A percentile compares a stretch with the other conserved stretches of the same genome.
Conservation (phyloP, 768 basidiomycete species). For the Auriscalpium vulgare region DNA sequence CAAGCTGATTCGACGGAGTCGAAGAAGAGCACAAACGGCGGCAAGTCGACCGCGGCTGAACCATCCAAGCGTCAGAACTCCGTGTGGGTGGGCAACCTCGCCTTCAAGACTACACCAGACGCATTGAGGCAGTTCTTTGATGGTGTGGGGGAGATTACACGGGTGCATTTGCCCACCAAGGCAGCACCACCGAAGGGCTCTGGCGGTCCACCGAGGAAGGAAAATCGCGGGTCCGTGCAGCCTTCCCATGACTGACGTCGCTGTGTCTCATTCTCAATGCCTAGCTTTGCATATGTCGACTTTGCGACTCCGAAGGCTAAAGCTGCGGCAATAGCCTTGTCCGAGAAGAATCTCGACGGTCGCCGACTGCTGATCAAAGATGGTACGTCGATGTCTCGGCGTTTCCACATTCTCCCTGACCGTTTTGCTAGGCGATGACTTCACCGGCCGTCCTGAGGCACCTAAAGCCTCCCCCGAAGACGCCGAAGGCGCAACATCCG, state of each 20-base stretch:
- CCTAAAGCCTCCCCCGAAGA: constrained; percentile 25
- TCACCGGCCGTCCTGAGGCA: constrained; percentile 55
- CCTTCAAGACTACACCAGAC: constrained; percentile 79
- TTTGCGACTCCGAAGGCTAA: constrained; percentile 77
- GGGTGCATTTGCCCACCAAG: constrained; percentile 84
- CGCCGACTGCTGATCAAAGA: constrained; percentile 90
- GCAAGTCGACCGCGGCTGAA: constrained; percentile 4
- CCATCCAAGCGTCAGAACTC: constrained; percentile 66
- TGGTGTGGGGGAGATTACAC: constrained; percentile 63
- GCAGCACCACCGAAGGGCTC: constrained; percentile 30
- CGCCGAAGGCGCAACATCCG: constrained; percentile 25
- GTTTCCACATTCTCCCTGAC: not conserved
- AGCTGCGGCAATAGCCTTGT: constrained; percentile 62
- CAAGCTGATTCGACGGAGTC: constrained; percentile 21
- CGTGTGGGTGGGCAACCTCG: constrained; percentile 92
- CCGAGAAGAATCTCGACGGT: constrained; percentile 78
- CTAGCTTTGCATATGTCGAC: constrained; percentile 94
- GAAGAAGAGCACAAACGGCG: constrained; percentile 30
- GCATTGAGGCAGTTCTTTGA: constrained; percentile 67
- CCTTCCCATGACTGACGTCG: constrained; percentile 12
- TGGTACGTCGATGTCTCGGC: constrained; percentile 37
- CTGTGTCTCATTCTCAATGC: not conserved
- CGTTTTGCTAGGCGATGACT: constrained; percentile 53
- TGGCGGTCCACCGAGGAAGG: constrained; percentile 35
- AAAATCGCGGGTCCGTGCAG: constrained; percentile 69